These are phyloP conservation scores for Falciphora oryzae DNA, from an alignment of 2,329 filamentous ascomycete genomes.

Conservation along the genomic window DNA sequence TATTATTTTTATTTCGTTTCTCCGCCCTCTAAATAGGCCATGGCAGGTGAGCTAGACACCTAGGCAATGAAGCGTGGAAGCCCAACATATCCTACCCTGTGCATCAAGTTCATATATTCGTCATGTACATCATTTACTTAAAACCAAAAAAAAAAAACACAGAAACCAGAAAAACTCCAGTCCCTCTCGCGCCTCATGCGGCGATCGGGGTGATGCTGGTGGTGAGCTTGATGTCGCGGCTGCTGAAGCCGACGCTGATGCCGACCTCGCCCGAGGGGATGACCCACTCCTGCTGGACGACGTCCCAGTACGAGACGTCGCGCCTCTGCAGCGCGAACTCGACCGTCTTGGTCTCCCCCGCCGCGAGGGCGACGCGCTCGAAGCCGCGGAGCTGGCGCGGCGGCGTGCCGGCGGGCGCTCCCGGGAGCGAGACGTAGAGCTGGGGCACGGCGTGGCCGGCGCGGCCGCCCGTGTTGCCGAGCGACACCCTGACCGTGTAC, in stretches of 20 bases:
- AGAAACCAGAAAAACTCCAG: too few species aligned
- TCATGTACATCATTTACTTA: not conserved
- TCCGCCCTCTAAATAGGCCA: not conserved
- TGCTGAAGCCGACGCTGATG: slow-evolving; percentile 26
- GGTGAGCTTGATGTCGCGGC: slow-evolving; percentile 15
- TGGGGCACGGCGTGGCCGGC: slow-evolving; percentile 46
- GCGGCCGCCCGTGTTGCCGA: slow-evolving; percentile 46
- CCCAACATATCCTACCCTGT: not conserved
- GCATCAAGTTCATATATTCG: not conserved
- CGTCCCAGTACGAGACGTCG: slow-evolving; percentile 45
- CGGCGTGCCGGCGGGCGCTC: slow-evolving; percentile 39
- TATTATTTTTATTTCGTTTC: not conserved
- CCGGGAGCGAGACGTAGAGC: slow-evolving; percentile 39
- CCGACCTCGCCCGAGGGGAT: slow-evolving; percentile 27
- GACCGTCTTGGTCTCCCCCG: slow-evolving; percentile 34
- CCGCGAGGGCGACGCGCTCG: slow-evolving; percentile 38
- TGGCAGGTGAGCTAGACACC: not conserved
- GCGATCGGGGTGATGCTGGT: slow-evolving; percentile 1
- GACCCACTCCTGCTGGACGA: slow-evolving; percentile 35
- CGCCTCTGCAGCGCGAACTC: slow-evolving; percentile 40
- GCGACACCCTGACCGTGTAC: slow-evolving; percentile 37
- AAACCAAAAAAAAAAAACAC: not conserved
- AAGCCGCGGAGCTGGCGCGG: slow-evolving; percentile 45
- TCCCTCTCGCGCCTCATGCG: not conserved
- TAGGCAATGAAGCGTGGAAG: too few species aligned